Percentiles rank a stretch among this genome's conserved stretches.
phyloP scores from a whole-genome alignment of 768 basidiomycete species.

The Russula compacta region DNA sequence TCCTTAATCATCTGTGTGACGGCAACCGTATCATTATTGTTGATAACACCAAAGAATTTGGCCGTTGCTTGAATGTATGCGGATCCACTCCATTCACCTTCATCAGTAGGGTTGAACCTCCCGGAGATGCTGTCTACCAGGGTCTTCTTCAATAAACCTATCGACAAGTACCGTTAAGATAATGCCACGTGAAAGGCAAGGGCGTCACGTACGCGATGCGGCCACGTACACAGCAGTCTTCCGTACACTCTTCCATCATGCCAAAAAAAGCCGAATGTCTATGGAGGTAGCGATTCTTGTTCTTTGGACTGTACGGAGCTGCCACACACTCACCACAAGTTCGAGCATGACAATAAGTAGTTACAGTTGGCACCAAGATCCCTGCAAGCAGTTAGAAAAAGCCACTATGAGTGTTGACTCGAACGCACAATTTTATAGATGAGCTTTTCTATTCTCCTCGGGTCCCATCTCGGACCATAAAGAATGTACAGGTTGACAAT shows the following conservation, averaged over 20 bases:
- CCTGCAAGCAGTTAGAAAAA: slow-evolving; percentile 25
- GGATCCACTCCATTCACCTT: slow-evolving; percentile 55
- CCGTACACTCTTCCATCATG: slow-evolving; percentile 44
- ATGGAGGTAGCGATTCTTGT: slow-evolving; percentile 49
- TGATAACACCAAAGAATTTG: slow-evolving; percentile 50
- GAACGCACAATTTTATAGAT: slow-evolving; percentile 45
- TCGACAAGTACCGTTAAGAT: not conserved
- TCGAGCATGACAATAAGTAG: slow-evolving; percentile 20
- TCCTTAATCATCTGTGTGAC: slow-evolving; percentile 35
- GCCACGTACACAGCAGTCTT: slow-evolving; percentile 52
- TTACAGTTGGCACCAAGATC: slow-evolving; percentile 45
- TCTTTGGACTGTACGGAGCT: slow-evolving; percentile 58
- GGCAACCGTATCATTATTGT: slow-evolving; percentile 32
- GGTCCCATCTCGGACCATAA: slow-evolving; percentile 53
- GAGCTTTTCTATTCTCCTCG: slow-evolving; percentile 45
- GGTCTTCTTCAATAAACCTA: slow-evolving; percentile 53
- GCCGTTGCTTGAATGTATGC: slow-evolving; percentile 49
- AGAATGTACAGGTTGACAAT: slow-evolving; percentile 47
- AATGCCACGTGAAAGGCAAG: not conserved
- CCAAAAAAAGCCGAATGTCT: slow-evolving; percentile 59
- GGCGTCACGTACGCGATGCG: not conserved
- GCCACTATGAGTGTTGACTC: not conserved
- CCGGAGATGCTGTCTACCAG: slow-evolving; percentile 54
- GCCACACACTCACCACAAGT: not conserved
- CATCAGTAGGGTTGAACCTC: slow-evolving; percentile 58